These are phyloP conservation scores for Tuber microsphaerosporum DNA, from an alignment of 495 filamentous ascomycete genomes.

Conservation along the genomic window DNA sequence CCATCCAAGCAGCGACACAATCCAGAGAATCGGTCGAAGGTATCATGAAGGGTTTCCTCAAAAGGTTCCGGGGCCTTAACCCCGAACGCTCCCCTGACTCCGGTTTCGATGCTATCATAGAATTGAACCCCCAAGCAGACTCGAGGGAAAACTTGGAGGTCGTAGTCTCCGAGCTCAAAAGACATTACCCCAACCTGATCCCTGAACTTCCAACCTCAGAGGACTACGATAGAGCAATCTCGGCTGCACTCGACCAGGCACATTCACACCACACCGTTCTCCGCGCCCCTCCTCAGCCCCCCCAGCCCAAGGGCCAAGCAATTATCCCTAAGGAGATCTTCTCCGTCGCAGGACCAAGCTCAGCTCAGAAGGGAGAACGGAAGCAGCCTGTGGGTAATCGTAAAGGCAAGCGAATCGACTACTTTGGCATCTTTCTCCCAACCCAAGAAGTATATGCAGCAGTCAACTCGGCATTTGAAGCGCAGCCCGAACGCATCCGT, in stretches of 20 bases:
- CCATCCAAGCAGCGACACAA: slow-evolving; percentile 75
- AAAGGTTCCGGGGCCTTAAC: slow-evolving; percentile 73
- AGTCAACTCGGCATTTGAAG: slow-evolving; percentile 56
- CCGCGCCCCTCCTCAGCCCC: not conserved
- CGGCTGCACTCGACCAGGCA: slow-evolving; percentile 54
- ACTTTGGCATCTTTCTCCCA: slow-evolving; percentile 59
- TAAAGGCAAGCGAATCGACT: slow-evolving; percentile 56
- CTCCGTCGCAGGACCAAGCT: slow-evolving; percentile 10
- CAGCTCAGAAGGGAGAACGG: slow-evolving; percentile 24
- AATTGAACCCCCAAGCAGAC: slow-evolving; percentile 66
- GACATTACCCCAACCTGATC: slow-evolving; percentile 67
- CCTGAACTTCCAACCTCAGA: slow-evolving; percentile 59
- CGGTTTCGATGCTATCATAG: slow-evolving; percentile 71
- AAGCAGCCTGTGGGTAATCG: slow-evolving; percentile 41
- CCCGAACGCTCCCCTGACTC: slow-evolving; percentile 58
- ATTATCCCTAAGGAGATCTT: slow-evolving; percentile 26
- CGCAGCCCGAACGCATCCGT: slow-evolving; percentile 46
- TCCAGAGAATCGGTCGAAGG: slow-evolving; percentile 60
- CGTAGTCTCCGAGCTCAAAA: slow-evolving; percentile 61
- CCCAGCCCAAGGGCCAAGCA: not conserved
- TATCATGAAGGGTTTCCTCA: slow-evolving; percentile 93
- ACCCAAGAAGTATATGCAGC: slow-evolving; percentile 32
- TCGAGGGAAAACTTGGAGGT: slow-evolving; percentile 84
- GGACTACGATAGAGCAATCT: slow-evolving; percentile 75
- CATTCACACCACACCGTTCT: slow-evolving; percentile 22